phyloP scores from a whole-genome alignment of 2,329 filamentous ascomycete species.

The Blastomyces gilchristii region DNA sequence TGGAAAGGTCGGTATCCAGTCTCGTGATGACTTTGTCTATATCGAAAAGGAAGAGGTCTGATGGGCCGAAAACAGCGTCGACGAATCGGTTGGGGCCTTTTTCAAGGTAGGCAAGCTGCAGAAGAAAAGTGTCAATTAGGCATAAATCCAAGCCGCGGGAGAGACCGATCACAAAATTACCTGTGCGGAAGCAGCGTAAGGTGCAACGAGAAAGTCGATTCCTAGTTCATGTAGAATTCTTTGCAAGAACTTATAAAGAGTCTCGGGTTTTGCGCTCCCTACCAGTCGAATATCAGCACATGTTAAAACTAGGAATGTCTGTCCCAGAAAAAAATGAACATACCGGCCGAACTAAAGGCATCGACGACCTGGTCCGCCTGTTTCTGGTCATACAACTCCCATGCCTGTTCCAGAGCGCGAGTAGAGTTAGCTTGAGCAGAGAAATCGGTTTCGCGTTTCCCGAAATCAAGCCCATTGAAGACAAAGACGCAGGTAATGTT shows the following conservation, averaged over 20 bases:
- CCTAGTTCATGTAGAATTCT: conserved; percentile 57
- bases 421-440: conserved; percentile 52
- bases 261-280: conserved; percentile 62
- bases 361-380: conserved; percentile 70
- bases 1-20: conserved; percentile 47
- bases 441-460: conserved; percentile 59
- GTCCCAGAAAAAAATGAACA: conserved; percentile 11
- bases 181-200: conserved; percentile 80
- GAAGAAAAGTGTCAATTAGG: background rate
- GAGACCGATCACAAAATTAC: conserved; percentile 38
- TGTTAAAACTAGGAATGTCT: background rate
- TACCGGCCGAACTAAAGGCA: conserved; percentile 78
- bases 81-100: conserved; percentile 56
- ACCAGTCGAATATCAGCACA: conserved; percentile 20
- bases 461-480: conserved; percentile 77
- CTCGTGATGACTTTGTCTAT: conserved; percentile 62
- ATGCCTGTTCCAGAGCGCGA: conserved; percentile 65
- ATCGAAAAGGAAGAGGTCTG: conserved; percentile 77
- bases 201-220: conserved; percentile 70
- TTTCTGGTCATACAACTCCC: conserved; percentile 74
- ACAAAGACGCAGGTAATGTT: conserved; percentile 75
- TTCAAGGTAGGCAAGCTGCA: conserved; percentile 61
- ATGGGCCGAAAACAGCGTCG: conserved; percentile 70
- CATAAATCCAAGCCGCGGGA: background rate
- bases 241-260: conserved; percentile 68